Percentiles rank a stretch among this genome's conserved stretches.
These are phyloP conservation scores for Cercospora brassicicola DNA, from an alignment of 2,329 filamentous ascomycete genomes.

Conservation along the genomic window DNA sequence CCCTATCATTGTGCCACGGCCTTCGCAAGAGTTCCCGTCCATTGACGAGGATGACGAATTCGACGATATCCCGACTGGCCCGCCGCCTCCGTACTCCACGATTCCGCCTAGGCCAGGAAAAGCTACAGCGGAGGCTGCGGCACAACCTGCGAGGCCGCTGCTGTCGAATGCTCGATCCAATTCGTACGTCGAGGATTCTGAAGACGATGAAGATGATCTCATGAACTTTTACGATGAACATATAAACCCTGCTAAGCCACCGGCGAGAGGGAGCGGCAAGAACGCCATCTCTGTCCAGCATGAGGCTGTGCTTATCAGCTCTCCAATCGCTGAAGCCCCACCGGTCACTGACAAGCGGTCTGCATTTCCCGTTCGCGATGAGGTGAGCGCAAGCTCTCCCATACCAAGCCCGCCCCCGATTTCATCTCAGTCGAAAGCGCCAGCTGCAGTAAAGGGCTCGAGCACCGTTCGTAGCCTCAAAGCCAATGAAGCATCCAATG, in stretches of 20 bases:
- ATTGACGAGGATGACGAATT: slow-evolving; percentile 41
- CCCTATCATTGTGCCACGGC: slow-evolving; percentile 6
- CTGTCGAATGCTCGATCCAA: not conserved
- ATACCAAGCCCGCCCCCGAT: not conserved
- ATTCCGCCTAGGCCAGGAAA: slow-evolving; percentile 30
- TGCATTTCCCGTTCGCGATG: not conserved
- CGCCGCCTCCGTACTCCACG: slow-evolving; percentile 50
- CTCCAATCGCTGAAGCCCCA: not conserved
- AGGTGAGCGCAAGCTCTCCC: not conserved
- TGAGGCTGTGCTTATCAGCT: slow-evolving; percentile 1
- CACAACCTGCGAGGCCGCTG: not conserved
- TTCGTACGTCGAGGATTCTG: slow-evolving; percentile 29
- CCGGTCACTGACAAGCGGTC: not conserved
- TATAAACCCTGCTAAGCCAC: slow-evolving; percentile 2
- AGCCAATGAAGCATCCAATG: not conserved
- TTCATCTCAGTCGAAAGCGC: not conserved
- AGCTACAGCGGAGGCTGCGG: not conserved
- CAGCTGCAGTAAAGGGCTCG: not conserved
- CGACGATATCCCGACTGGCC: slow-evolving; percentile 25
- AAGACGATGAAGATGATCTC: slow-evolving; percentile 35
- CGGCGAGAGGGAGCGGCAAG: not conserved
- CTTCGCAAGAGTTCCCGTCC: slow-evolving; percentile 39
- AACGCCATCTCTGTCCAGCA: not conserved
- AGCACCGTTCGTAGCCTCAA: slow-evolving; percentile 12
- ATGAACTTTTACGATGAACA: slow-evolving; percentile 27